phyloP scores from a whole-genome alignment of 2,329 filamentous ascomycete species.

The Hypoxylon sp. region DNA sequence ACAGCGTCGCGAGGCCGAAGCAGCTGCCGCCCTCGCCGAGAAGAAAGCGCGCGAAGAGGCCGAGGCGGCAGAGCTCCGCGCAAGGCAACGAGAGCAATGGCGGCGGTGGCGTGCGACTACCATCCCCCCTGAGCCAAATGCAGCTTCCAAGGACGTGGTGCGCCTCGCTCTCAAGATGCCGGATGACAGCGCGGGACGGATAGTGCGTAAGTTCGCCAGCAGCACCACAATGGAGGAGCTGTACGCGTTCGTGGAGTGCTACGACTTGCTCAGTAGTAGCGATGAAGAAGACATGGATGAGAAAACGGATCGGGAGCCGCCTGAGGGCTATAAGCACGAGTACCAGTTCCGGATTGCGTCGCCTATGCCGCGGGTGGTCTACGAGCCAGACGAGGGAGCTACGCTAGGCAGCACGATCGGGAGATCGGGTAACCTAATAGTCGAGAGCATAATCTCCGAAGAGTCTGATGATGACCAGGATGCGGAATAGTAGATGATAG shows the following conservation, averaged over 20 bases:
- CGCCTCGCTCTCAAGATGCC: conserved; percentile 79
- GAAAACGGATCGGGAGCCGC: conserved; percentile 57
- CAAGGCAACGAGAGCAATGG: conserved; percentile 75
- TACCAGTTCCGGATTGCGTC: conserved; percentile 90
- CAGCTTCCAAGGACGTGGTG: conserved; percentile 76
- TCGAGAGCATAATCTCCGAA: conserved; percentile 76
- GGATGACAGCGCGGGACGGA: conserved; percentile 74
- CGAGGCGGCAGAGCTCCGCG: conserved; percentile 69
- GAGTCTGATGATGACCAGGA: conserved; percentile 51
- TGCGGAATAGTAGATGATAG: conserved; percentile 52
- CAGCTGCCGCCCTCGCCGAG: conserved; percentile 76
- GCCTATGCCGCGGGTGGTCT: conserved; percentile 86
- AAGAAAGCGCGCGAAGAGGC: conserved; percentile 73
- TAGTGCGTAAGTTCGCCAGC: conserved; percentile 81
- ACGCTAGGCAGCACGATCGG: conserved; percentile 82
- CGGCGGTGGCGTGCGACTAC: conserved; percentile 80
- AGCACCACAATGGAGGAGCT: conserved; percentile 86
- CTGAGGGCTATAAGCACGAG: conserved; percentile 80
- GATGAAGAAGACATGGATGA: conserved; percentile 56
- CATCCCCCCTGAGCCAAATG: conserved; percentile 77
- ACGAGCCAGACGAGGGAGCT: conserved; percentile 75
- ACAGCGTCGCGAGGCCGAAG: conserved; percentile 81
- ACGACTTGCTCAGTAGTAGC: conserved; percentile 69
- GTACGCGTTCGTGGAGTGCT: conserved; percentile 96
- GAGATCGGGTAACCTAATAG: conserved; percentile 87